Conservation (phyloP, 495 filamentous ascomycete species). For the Astrothelium macrocarpum region DNA sequence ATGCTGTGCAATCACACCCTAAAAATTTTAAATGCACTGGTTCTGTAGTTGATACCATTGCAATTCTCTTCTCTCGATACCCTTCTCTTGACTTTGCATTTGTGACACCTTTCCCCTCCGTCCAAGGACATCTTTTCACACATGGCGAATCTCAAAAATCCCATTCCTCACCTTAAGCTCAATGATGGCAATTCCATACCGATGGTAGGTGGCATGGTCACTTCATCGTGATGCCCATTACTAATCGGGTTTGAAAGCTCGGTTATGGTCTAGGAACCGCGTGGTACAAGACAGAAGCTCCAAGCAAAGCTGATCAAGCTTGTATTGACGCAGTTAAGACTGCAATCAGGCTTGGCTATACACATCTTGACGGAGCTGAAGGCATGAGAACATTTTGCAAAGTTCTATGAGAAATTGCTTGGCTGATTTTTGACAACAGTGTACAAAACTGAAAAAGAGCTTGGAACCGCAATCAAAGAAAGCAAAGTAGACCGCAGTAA, state of each 20-base stretch:
- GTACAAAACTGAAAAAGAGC: conserved; percentile 70
- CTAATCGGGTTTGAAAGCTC: conserved; percentile 37
- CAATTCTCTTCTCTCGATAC: no score
- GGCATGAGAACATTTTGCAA: conserved; percentile 22
- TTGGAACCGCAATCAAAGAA: conserved; percentile 65
- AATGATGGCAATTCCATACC: conserved; percentile 68
- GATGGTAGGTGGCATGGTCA: conserved; percentile 40
- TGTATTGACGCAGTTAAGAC: conserved; percentile 53
- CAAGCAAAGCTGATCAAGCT: conserved; percentile 38
- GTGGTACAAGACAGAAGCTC: conserved; percentile 44
- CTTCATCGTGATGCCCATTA: background rate
- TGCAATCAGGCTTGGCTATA: conserved; percentile 61
- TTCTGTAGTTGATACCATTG: no score
- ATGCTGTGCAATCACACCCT: background rate
- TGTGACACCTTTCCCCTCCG: background rate
- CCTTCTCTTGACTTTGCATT: background rate
- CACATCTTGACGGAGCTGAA: conserved; percentile 74
- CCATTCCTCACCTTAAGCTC: conserved; percentile 48
- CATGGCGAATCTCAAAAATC: conserved; percentile 35
- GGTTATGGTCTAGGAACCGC: conserved; percentile 63
- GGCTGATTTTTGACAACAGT: conserved; percentile 32
- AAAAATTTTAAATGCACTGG: background rate
- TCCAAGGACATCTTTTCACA: conserved; percentile 4
- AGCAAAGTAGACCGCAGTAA: conserved; percentile 54
- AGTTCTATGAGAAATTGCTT: background rate